A percentile compares a stretch with the other conserved stretches of the same genome.
phyloP scores from a whole-genome alignment of 1,139 yeast species.

The Pneumocystis canis region DNA sequence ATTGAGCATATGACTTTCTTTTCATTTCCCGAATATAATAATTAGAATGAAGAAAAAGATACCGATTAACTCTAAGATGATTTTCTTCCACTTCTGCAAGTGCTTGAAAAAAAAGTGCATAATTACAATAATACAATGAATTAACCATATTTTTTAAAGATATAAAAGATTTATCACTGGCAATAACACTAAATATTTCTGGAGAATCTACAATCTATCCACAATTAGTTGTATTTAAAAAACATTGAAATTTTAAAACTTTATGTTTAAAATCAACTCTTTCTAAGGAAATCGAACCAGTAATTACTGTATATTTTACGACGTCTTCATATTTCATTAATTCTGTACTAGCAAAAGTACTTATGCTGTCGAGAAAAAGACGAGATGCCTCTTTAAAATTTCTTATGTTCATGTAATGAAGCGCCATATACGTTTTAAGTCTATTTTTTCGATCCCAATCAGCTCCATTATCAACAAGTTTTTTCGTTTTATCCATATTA shows the following conservation, averaged over 20 bases:
- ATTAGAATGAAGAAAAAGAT: constrained; percentile 62
- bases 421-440: constrained; percentile 80
- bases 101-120: constrained; percentile 62
- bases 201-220: constrained; percentile 68
- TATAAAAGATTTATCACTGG: constrained; percentile 57
- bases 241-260: constrained; percentile 6
- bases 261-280: constrained; percentile 74
- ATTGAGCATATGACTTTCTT: constrained; percentile 86
- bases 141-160: constrained; percentile 76
- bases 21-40: constrained; percentile 85
- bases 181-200: constrained; percentile 68
- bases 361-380: constrained; percentile 73
- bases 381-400: constrained; percentile 73
- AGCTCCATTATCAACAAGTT: constrained; percentile 82
- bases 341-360: constrained; percentile 94
- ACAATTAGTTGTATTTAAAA: neutral
- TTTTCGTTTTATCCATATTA: constrained; percentile 57
- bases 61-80: constrained; percentile 59
- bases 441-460: constrained; percentile 98
- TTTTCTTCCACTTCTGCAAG: constrained; percentile 66
- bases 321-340: constrained; percentile 78
- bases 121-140: constrained; percentile 79
- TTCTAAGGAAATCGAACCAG: constrained; percentile 69
- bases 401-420: constrained; percentile 70
- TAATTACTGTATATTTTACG: constrained; percentile 72